phyloP scores from a whole-genome alignment of 1,284 basidiomycete species.

The Rhodotorula sp. region DNA sequence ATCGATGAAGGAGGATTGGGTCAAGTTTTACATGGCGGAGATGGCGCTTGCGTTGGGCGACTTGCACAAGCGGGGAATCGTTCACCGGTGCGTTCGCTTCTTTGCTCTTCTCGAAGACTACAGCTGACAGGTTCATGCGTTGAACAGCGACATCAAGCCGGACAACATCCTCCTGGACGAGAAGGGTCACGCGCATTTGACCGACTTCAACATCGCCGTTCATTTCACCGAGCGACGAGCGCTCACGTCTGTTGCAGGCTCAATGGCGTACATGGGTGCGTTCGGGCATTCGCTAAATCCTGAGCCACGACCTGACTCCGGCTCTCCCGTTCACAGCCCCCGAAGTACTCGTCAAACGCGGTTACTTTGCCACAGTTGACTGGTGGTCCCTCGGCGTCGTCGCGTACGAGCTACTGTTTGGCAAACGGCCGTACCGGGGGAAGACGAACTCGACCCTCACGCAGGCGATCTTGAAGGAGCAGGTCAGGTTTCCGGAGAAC shows the following conservation, averaged over 20 bases:
- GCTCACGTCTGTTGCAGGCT: constrained; percentile 89
- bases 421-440: constrained; percentile 84
- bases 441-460: constrained; percentile 86
- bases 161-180: constrained; percentile 95
- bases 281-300: not conserved
- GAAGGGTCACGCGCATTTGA: constrained; percentile 89
- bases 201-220: constrained; percentile 97
- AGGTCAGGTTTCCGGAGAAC: constrained; percentile 43
- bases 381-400: constrained; percentile 96
- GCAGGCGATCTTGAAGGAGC: constrained; percentile 69
- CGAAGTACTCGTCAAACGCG: constrained; percentile 45
- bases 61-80: constrained; percentile 84
- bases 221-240: constrained; percentile 84
- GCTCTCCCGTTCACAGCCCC: constrained; percentile 37
- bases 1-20: constrained; percentile 71
- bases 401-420: constrained; percentile 87
- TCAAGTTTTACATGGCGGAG: constrained; percentile 88
- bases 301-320: not conserved
- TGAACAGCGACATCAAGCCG: constrained; percentile 81
- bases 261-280: constrained; percentile 92
- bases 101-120: no score
- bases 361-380: constrained; percentile 84
- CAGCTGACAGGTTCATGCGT: not conserved
- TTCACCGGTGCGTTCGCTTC: constrained; percentile 69
- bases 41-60: constrained; percentile 81